Evolutionary conservation across 73 alveolate species (phyloP).

Genomic region (Blepharisma japonicum): DNA sequence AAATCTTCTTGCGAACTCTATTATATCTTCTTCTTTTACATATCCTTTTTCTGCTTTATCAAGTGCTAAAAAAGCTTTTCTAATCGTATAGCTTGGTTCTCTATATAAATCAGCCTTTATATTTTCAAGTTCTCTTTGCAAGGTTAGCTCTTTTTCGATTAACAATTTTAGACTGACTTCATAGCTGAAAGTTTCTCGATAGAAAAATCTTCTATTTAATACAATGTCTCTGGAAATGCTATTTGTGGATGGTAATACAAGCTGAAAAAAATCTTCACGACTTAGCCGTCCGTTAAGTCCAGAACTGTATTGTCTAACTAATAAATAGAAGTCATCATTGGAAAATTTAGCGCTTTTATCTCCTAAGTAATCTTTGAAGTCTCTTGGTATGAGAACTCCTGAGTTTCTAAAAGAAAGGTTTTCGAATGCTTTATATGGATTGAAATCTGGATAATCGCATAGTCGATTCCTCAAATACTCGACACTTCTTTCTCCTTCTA

Average conservation of each 20-base stretch:
- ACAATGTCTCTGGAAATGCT: neutral
- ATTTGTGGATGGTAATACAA: neutral
- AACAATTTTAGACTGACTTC: neutral
- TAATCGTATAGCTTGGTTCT: neutral
- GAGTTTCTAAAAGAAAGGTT: neutral
- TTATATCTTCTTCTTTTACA: conserved; percentile 15
- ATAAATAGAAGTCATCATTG: neutral
- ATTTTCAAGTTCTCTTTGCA: conserved; percentile 21
- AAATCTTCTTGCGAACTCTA: conserved; percentile 20
- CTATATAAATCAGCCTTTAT: neutral
- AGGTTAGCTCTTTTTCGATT: neutral
- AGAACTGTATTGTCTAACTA: neutral
- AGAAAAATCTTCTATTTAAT: neutral
- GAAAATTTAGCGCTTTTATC: neutral
- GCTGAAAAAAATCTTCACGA: conserved; percentile 11
- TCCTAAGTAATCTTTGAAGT: conserved; percentile 4
- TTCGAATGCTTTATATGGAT: neutral
- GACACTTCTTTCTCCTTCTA: conserved; percentile 17
- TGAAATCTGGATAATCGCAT: conserved; percentile 10
- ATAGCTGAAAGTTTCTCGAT: neutral
- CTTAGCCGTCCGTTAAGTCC: neutral
- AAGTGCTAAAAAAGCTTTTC: neutral
- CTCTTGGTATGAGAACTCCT: neutral
- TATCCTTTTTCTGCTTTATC: neutral
- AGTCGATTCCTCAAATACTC: neutral